Conservation (phyloP, 306 rosid species). For the Myrica gale region DNA sequence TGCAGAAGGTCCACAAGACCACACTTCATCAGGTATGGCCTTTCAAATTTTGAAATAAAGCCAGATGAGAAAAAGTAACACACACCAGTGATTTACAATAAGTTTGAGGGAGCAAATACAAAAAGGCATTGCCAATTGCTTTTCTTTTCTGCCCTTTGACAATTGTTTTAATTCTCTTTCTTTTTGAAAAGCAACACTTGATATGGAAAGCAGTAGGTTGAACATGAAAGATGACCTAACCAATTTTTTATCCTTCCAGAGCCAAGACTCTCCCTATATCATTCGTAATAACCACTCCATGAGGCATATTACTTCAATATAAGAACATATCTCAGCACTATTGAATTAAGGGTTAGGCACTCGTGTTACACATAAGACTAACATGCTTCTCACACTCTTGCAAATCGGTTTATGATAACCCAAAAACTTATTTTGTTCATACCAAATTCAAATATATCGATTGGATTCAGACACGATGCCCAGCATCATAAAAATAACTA, state of each 20-base stretch:
- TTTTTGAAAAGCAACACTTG: neutral
- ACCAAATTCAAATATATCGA: neutral
- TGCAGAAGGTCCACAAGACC: constrained; percentile 62
- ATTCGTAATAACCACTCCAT: neutral
- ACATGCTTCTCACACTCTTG: neutral
- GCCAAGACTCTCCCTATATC: neutral
- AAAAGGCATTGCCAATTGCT: neutral
- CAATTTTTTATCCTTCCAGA: neutral
- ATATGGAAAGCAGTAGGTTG: neutral
- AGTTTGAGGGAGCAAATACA: neutral
- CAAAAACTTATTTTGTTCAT: neutral
- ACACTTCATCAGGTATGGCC: constrained; percentile 82
- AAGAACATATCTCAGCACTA: neutral
- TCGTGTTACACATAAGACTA: neutral
- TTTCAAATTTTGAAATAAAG: constrained; percentile 31
- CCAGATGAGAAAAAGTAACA: neutral
- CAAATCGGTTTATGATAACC: neutral
- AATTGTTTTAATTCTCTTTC: neutral
- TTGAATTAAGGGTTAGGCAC: neutral
- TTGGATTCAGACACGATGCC: neutral
- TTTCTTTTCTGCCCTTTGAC: neutral
- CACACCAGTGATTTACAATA: neutral
- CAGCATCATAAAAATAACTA: neutral
- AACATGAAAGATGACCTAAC: constrained; percentile 21
- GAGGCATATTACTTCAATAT: neutral